Evolutionary conservation across 345 rosid genomes (phyloP).

Genomic region (Pseudoturritis turrita): DNA sequence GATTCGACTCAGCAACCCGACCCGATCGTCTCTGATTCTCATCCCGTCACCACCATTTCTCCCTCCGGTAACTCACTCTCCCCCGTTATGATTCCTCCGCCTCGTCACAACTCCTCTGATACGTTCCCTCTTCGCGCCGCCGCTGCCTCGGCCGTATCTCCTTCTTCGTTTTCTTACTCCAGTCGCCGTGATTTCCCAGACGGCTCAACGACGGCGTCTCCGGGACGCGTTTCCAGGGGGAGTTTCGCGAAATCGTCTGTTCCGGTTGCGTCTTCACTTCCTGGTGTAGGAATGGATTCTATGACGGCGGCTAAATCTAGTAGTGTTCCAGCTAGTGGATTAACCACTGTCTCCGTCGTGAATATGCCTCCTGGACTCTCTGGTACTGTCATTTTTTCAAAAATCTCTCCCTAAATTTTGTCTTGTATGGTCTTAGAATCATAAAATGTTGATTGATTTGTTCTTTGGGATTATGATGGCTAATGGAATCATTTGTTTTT

Average conservation of each 20-base stretch:
- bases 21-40: slow-evolving; percentile 33
- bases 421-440: background rate
- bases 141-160: slow-evolving; percentile 34
- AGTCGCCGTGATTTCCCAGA: slow-evolving; percentile 35
- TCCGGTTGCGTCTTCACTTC: slow-evolving; percentile 35
- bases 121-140: slow-evolving; percentile 31
- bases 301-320: slow-evolving; percentile 39
- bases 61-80: slow-evolving; percentile 68
- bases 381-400: slow-evolving; percentile 27
- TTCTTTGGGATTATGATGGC: background rate
- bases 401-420: background rate
- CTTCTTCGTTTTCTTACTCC: slow-evolving; percentile 38
- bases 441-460: background rate
- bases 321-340: slow-evolving; percentile 66
- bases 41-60: slow-evolving; percentile 38
- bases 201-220: slow-evolving; percentile 34
- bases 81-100: slow-evolving; percentile 92
- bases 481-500: slow-evolving; percentile 17
- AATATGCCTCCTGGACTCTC: slow-evolving; percentile 56
- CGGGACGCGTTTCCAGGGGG: slow-evolving; percentile 37
- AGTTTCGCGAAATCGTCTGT: slow-evolving; percentile 29
- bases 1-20: slow-evolving; percentile 46
- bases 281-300: slow-evolving; percentile 38
- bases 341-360: slow-evolving; percentile 66
- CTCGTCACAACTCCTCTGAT: slow-evolving; percentile 62